phyloP scores from a whole-genome alignment of 768 basidiomycete species.

The Crucibulum laeve region DNA sequence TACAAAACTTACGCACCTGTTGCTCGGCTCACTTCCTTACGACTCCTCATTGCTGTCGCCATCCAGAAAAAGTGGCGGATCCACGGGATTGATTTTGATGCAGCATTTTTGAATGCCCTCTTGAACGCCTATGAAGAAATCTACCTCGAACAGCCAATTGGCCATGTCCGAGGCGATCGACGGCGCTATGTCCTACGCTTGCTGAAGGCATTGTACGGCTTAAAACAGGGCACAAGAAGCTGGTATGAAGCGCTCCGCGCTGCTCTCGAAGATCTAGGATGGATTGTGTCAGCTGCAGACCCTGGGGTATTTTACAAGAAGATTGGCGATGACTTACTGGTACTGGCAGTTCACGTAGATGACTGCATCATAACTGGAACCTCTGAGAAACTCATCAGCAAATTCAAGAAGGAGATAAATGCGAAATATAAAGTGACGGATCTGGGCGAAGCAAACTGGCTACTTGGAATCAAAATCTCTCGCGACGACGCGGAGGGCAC shows the following conservation, averaged over 20 bases:
- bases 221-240: neutral
- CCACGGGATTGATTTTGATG: neutral
- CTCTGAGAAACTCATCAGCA: too few species aligned
- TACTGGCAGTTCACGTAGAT: neutral
- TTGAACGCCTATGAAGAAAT: neutral
- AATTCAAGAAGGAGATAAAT: too few species aligned
- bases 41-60: neutral
- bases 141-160: neutral
- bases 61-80: neutral
- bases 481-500: conserved; percentile 15
- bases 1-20: conserved; percentile 9
- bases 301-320: too few species aligned
- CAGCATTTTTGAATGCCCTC: neutral
- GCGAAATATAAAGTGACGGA: too few species aligned
- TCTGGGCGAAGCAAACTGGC: conserved; percentile 10
- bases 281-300: too few species aligned
- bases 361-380: conserved; percentile 4
- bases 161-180: neutral
- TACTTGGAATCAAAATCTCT: conserved; percentile 10
- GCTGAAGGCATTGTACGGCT: neutral
- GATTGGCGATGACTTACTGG: too few species aligned
- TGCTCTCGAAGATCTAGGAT: neutral
- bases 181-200: neutral
- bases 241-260: neutral
- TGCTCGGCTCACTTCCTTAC: neutral